Evolutionary conservation across 108 stramenopile species (phyloP).

Genomic region (Fragilariopsis cylindrus): DNA sequence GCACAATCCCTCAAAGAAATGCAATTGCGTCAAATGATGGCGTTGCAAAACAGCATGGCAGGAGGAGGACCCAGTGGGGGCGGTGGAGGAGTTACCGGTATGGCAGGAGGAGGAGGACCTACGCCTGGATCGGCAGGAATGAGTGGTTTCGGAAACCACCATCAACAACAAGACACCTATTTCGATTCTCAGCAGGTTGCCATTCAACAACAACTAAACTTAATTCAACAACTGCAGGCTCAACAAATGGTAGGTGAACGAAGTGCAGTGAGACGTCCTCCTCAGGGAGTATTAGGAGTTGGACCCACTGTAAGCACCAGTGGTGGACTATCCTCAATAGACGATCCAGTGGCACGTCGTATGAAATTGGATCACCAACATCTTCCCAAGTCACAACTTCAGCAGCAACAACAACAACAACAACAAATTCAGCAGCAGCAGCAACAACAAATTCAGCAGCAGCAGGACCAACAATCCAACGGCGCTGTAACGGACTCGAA

Average conservation of each 20-base stretch:
- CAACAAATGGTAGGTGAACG: conserved; percentile 49
- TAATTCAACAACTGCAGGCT: conserved; percentile 48
- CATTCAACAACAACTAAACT: conserved; percentile 47
- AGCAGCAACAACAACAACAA: background rate
- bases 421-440: conserved; percentile 2
- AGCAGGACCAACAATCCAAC: background rate
- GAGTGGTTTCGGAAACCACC: conserved; percentile 19
- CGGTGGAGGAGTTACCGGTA: conserved; percentile 8
- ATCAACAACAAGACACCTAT: conserved; percentile 11
- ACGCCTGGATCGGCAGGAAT: background rate
- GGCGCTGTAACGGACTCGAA: conserved; percentile 24
- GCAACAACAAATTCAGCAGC: background rate
- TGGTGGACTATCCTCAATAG: conserved; percentile 4
- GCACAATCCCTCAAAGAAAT: conserved; percentile 37
- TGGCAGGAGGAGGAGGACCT: conserved; percentile 10
- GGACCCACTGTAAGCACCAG: background rate
- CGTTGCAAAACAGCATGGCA: conserved; percentile 23
- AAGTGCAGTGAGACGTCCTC: conserved; percentile 6
- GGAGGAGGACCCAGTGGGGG: conserved; percentile 17
- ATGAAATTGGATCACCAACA: conserved; percentile 35
- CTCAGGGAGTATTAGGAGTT: background rate
- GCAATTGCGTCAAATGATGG: conserved; percentile 44
- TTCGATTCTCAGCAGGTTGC: conserved; percentile 33
- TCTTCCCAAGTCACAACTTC: conserved; percentile 15
- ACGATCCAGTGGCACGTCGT: conserved; percentile 32